Conservation (phyloP, 164 flowering plant genomes). For the Vitis rupestris region DNA sequence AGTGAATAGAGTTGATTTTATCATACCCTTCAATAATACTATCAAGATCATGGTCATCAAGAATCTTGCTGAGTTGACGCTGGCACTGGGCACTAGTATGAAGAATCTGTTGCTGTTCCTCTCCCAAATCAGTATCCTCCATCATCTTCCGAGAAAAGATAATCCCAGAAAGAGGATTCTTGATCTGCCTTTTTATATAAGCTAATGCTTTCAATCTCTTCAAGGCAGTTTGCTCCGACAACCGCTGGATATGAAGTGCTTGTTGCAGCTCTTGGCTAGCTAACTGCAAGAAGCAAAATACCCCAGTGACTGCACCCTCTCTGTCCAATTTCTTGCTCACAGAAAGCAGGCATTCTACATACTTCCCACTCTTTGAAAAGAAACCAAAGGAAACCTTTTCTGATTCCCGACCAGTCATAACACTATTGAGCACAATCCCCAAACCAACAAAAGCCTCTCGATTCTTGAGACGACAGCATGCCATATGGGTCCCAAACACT, state of each 20-base stretch:
- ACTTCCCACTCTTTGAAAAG: constrained; percentile 64
- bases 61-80: constrained; percentile 79
- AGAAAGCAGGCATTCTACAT: constrained; percentile 79
- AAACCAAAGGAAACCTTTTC: constrained; percentile 86
- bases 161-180: constrained; percentile 86
- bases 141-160: constrained; percentile 73
- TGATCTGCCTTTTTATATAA: constrained; percentile 79
- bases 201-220: constrained; percentile 72
- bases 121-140: constrained; percentile 72
- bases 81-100: constrained; percentile 79
- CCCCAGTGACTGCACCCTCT: constrained; percentile 82
- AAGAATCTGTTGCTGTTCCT: constrained; percentile 68
- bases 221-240: constrained; percentile 79
- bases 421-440: constrained; percentile 76
- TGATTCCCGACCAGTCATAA: constrained; percentile 67
- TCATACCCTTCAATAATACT: constrained; percentile 88
- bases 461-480: constrained; percentile 85
- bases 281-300: constrained; percentile 93
- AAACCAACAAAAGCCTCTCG: constrained; percentile 77
- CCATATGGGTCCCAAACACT: constrained; percentile 72
- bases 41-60: constrained; percentile 87
- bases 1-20: background rate
- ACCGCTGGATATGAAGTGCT: constrained; percentile 80
- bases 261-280: constrained; percentile 94
- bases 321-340: constrained; percentile 72